Evolutionary conservation across 176 grass and related monocot genomes (phyloP), one percentile per base, ranked within the genome.

Genomic region (Carex littledalei): DNA sequence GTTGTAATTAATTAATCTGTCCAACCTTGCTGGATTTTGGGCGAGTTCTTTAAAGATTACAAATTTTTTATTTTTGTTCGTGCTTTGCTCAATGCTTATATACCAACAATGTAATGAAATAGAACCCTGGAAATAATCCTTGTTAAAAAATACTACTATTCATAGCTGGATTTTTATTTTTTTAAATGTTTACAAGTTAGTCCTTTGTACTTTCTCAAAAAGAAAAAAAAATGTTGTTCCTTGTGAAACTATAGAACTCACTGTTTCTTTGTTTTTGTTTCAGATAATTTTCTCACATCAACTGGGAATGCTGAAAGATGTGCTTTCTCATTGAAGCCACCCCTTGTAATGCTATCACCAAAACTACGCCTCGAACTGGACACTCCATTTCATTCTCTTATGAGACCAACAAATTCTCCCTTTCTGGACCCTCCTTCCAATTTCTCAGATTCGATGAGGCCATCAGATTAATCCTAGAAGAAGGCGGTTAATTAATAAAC

Each of bases 241-340:
- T 34, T 55, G 70, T 26, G 18, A 26, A 67, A 32, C 17, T 32
- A 63, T 49, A 2, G 15, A 64, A 14, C 20, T 54, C 11, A 41
- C 49, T 56, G 22, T 21, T 77, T 53, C 39, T 83, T 60, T 18
- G 10, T 81, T 57, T 59, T 83, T 83, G 6, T 83, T 83, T 54
- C 81, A 83, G 81, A 67, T 55, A 67, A 54, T 49, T 50, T 50
- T 66, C 41, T 16, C 21, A 41, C 61, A 68, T 16, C 14, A 82
- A 84, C 57, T 71, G 81, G 96, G 93, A 86, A 99, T 99, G 96
- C 93, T 85, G 93, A 95, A 99, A 99, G 86, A 99, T 99, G 96
- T 99, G 93, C 71, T 91, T 95, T 69, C 63, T 78, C 81, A 88
- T 78, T 81, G 79, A 55, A 84, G 71, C 84, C 66, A 88, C 65